A percentile compares a stretch with the other conserved stretches of the same genome.
These are phyloP conservation scores for Marasmius tenuissimus DNA, from an alignment of 1,284 basidiomycete genomes.

Conservation along the genomic window DNA sequence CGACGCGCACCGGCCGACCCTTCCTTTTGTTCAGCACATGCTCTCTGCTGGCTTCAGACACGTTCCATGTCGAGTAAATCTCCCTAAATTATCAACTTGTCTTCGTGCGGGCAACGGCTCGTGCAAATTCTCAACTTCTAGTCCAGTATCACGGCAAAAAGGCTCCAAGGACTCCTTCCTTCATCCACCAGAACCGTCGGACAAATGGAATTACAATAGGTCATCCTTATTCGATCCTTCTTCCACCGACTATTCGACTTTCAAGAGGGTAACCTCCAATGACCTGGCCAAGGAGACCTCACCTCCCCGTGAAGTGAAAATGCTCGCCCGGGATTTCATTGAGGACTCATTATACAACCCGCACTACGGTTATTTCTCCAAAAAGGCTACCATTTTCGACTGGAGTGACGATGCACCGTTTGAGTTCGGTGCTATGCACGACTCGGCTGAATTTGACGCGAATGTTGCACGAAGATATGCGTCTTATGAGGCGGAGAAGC, in stretches of 20 bases:
- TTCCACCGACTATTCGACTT: constrained; percentile 47
- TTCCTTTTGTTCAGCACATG: not conserved
- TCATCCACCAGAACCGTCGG: constrained; percentile 21
- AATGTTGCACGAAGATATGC: constrained; percentile 78
- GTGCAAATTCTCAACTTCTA: not conserved
- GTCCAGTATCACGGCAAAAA: not conserved
- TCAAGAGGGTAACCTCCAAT: constrained; percentile 74
- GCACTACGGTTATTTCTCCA: constrained; percentile 95
- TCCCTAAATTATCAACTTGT: not conserved
- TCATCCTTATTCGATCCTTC: constrained; percentile 51
- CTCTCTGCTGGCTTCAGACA: not conserved
- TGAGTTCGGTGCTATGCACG: constrained; percentile 69
- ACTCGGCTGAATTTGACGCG: constrained; percentile 79
- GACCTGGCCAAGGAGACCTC: constrained; percentile 58
- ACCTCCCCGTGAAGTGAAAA: constrained; percentile 84
- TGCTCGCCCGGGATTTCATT: constrained; percentile 96
- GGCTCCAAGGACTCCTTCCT: not conserved
- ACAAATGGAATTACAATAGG: constrained; percentile 74
- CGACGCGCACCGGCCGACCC: not conserved
- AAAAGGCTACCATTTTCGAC: constrained; percentile 86
- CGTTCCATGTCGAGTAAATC: not conserved
- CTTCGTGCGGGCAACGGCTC: not conserved
- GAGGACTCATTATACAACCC: constrained; percentile 98
- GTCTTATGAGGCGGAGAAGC: constrained; percentile 66
- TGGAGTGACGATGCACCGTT: constrained; percentile 66